These are phyloP conservation scores for Epithele typhae DNA, from an alignment of 768 basidiomycete genomes.

Conservation along the genomic window DNA sequence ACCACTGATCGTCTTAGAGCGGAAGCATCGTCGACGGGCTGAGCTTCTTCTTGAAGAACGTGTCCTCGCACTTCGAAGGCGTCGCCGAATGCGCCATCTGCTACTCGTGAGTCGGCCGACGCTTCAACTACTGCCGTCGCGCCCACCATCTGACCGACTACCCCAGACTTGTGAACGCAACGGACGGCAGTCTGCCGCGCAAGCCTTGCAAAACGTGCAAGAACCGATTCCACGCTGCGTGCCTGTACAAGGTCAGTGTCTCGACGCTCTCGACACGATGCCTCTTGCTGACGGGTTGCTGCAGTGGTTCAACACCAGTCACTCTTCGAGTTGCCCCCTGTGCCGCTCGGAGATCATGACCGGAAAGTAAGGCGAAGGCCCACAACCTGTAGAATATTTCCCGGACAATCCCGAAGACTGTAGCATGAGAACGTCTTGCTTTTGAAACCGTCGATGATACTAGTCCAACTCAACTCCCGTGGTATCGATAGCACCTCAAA, in stretches of 20 bases:
- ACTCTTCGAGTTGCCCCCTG: constrained; percentile 87
- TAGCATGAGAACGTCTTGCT: no score
- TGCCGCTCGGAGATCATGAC: constrained; percentile 78
- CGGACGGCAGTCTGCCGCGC: constrained; percentile 81
- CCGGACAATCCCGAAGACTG: no score
- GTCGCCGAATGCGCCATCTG: constrained; percentile 96
- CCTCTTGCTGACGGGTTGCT: constrained; percentile 4
- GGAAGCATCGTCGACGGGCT: constrained; percentile 88
- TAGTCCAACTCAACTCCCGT: no score
- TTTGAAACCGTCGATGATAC: no score
- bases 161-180: constrained; percentile 81
- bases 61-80: constrained; percentile 89
- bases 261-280: background rate
- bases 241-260: constrained; percentile 74
- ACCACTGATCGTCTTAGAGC: constrained; percentile 50
- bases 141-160: background rate
- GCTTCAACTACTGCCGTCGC: background rate
- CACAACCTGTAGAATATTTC: no score
- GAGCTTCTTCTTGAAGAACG: constrained; percentile 90
- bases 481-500: no score
- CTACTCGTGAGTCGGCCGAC: constrained; percentile 71
- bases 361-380: constrained; percentile 5
- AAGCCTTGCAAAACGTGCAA: constrained; percentile 94
- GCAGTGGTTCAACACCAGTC: constrained; percentile 87
- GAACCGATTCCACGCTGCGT: constrained; percentile 89